These are phyloP conservation scores for Papiliotrema fonsecae DNA, from an alignment of 1,284 basidiomycete species.

Conservation along the genomic window DNA sequence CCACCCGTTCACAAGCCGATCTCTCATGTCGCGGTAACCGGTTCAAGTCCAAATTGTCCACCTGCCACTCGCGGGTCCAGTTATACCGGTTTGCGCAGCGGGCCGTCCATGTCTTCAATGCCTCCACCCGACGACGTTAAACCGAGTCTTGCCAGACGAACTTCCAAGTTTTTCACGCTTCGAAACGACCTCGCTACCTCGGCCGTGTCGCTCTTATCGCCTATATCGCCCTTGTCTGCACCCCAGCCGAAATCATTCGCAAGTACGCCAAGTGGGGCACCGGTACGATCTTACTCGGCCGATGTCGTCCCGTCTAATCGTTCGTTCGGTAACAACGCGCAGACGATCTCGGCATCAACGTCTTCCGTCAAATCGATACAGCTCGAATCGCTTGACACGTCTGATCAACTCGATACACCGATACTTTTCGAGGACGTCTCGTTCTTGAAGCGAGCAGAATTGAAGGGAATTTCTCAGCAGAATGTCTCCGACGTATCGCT, in stretches of 20 bases:
- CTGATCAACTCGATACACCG: not conserved
- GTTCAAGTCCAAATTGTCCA: slow-evolving; percentile 11
- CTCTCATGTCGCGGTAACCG: slow-evolving; percentile 30
- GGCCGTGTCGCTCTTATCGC: not conserved
- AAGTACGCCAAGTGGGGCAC: not conserved
- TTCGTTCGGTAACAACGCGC: not conserved
- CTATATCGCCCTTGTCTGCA: too few relatives aligned
- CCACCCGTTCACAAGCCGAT: slow-evolving; percentile 46
- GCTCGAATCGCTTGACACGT: not conserved
- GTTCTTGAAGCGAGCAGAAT: too few relatives aligned
- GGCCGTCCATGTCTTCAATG: too few relatives aligned
- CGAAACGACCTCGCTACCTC: not conserved
- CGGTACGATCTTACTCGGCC: not conserved
- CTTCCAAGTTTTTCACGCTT: not conserved
- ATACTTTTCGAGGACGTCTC: too few relatives aligned
- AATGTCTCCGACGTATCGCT: not conserved
- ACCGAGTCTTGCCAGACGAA: not conserved
- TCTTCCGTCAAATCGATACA: not conserved
- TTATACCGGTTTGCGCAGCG: too few relatives aligned
- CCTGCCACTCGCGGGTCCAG: not conserved
- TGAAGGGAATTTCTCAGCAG: not conserved
- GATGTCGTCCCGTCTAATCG: not conserved
- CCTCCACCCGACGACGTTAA: not conserved
- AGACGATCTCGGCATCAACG: not conserved
- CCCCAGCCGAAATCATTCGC: too few relatives aligned